Evolutionary conservation across 2,329 filamentous ascomycete genomes (phyloP), one percentile per base, ranked within the genome.

Genomic region (Phialophora verrucosa): DNA sequence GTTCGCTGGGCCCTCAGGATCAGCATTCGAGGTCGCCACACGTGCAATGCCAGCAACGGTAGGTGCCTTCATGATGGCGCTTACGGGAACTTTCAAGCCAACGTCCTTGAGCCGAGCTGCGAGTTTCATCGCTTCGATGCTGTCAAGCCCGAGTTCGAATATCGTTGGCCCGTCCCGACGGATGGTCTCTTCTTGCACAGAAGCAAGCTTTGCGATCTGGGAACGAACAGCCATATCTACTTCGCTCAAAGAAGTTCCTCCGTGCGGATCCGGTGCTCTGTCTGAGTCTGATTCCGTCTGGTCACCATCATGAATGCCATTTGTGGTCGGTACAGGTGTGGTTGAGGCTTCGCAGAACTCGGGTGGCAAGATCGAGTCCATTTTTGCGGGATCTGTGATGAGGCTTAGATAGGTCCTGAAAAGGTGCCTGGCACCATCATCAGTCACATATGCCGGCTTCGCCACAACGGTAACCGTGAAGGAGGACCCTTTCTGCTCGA

Each of bases 101-200:
- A 78, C 77, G 53, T 83, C 85, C 69, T 85, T 90, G 1, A 97
- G 81, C 61, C 88, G 85, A 0, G 92, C 88, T 0, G 91, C 90
- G 0, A 97, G 80, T 73, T 92, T 96, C 76, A 97, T 94, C 1
- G 90, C 86, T 76, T 97, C 93, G 65, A 97, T 96, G 73, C 93
- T 97, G 80, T 97, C 94, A 6, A 97, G 83, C 0, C 93, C 93
- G 35, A 97, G 83, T 71, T 94, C 88, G 47, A 96, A 88, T 11
- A 97, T 86, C 14, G 70, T 68, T 0, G 90, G 90, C 0, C 87
- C 87, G 6, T 81, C 77, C 59, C 86, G 84, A 1, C 79, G 76
- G 44, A 97, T 80, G 0, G 83, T 78, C 1, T 82, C 75, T 2
- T 78, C 75, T 0, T 84, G 75, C 0, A 88, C 74, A 0, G 83